Evolutionary conservation across 495 filamentous ascomycete genomes (phyloP), one percentile per base, ranked within the genome.

Genomic region (Darksidea phi): DNA sequence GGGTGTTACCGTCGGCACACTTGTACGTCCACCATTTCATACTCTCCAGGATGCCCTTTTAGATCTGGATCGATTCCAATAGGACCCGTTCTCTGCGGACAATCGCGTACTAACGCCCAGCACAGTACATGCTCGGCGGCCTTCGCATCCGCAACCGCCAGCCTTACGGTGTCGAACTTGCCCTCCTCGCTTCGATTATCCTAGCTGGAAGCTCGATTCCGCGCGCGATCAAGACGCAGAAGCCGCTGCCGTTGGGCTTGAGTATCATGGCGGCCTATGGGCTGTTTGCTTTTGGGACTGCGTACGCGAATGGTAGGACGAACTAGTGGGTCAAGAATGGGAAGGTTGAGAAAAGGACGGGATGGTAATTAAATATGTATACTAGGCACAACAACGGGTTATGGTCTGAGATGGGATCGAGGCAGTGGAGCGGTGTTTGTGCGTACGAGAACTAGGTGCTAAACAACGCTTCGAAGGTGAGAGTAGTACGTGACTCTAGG

Each of bases 201-300:
- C 78, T 98, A 49, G 91, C 88, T 6, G 91, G 90, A 1, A 84
- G 84, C 36, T 88, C 88, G 6, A 81, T 96, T 50, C 94, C 94
- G 12, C 79, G 95, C 45, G 95, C 90, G 7, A 82, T 97, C 54
- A 86, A 83, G 74, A 81, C 84, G 48, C 62, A 65, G 65, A 95
- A 95, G 81, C 84, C 87, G 1, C 80, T 96, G 59, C 91, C 91
- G 12, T 74, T 84, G 49, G 82, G 83, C 18, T 73, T 96, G 70
- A 89, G 87, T 67, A 50, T 87, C 49, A 62, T 88, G 57, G 84
- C 86, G 5, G 47, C 77, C 24, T 82, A 78, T 68, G 86, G 86
- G 13, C 64, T 88, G 59, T 76, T 71, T 60, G 81, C 77, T 12
- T 89, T 85, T 67, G 86, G 86, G 38, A 77, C 74, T 67, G 86